phyloP scores from a whole-genome alignment of 2,329 filamentous ascomycete species.

The Alternaria hordeiaustralica region DNA sequence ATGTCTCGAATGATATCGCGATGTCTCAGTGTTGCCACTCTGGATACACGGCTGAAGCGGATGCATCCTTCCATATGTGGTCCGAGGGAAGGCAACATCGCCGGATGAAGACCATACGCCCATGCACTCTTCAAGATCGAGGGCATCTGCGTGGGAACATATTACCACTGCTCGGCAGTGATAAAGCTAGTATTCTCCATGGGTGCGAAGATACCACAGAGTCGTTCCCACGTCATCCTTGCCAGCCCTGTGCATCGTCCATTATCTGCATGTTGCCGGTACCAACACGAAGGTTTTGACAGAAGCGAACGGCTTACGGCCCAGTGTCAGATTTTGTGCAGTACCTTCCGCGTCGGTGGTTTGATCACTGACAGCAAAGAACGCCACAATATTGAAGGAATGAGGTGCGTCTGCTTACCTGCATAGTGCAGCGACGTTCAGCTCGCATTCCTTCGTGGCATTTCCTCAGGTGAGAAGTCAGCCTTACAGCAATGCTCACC shows the following conservation, averaged over 20 bases:
- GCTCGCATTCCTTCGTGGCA: constrained; percentile 3
- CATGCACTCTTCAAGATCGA: background rate
- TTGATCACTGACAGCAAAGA: constrained; percentile 15
- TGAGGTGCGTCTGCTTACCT: constrained; percentile 18
- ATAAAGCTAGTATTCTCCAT: background rate
- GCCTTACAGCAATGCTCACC: constrained; percentile 7
- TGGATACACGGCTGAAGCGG: background rate
- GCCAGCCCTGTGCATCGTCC: background rate
- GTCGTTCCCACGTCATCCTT: background rate
- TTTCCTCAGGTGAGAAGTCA: constrained; percentile 4
- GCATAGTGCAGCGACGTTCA: constrained; percentile 15
- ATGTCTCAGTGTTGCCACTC: background rate
- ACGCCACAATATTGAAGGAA: constrained; percentile 36
- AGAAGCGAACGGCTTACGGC: constrained; percentile 14
- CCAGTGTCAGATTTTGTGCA: constrained; percentile 11
- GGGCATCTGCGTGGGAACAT: background rate
- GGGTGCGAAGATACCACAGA: background rate
- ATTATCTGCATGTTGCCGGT: background rate
- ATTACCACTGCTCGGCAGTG: background rate
- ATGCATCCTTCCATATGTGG: background rate
- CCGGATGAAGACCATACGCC: background rate
- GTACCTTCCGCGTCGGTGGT: constrained; percentile 1
- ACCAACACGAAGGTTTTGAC: constrained; percentile 4
- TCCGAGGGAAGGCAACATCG: background rate
- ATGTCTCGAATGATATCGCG: background rate